Percentiles rank a stretch among this genome's conserved stretches.
Evolutionary conservation across 1,284 basidiomycete genomes (phyloP).

Genomic region (Naganishia liquefaciens): DNA sequence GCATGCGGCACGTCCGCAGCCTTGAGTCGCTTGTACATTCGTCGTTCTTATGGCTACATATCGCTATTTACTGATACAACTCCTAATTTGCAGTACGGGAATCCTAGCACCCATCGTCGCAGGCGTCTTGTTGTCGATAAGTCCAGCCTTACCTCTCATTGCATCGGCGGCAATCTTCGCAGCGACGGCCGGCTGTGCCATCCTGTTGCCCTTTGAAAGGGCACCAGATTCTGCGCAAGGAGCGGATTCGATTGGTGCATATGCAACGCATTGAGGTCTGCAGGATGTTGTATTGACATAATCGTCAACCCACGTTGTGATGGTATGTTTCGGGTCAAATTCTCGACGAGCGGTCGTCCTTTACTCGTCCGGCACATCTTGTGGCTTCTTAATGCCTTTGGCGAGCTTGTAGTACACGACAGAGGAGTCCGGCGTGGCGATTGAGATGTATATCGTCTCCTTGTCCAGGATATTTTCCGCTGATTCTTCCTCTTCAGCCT

Average conservation of each 20-base stretch:
- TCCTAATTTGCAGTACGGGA: conserved; percentile 65
- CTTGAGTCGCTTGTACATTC: conserved; percentile 71
- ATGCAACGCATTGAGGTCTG: neutral
- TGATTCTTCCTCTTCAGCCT: conserved; percentile 25
- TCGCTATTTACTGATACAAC: conserved; percentile 9
- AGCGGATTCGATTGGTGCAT: neutral
- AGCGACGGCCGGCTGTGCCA: conserved; percentile 66
- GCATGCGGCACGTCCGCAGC: conserved; percentile 90
- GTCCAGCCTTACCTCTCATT: conserved; percentile 75
- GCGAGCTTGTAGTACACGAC: conserved; percentile 55
- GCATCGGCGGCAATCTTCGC: conserved; percentile 70
- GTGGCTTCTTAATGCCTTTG: conserved; percentile 54
- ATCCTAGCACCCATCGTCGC: conserved; percentile 87
- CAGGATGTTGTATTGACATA: neutral
- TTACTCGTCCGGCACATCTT: conserved; percentile 55
- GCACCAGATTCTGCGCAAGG: conserved; percentile 18
- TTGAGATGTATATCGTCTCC: conserved; percentile 52
- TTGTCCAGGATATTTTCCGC: conserved; percentile 39
- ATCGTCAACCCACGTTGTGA: neutral
- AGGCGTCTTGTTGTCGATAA: conserved; percentile 72
- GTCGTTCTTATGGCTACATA: conserved; percentile 26
- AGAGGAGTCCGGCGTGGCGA: conserved; percentile 50
- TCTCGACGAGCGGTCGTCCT: neutral
- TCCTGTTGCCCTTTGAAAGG: conserved; percentile 60
- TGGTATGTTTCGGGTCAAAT: neutral